A percentile compares a stretch with the other conserved stretches of the same genome.
phyloP scores from a whole-genome alignment of 768 basidiomycete genomes.

The Tricholoma sp. region DNA sequence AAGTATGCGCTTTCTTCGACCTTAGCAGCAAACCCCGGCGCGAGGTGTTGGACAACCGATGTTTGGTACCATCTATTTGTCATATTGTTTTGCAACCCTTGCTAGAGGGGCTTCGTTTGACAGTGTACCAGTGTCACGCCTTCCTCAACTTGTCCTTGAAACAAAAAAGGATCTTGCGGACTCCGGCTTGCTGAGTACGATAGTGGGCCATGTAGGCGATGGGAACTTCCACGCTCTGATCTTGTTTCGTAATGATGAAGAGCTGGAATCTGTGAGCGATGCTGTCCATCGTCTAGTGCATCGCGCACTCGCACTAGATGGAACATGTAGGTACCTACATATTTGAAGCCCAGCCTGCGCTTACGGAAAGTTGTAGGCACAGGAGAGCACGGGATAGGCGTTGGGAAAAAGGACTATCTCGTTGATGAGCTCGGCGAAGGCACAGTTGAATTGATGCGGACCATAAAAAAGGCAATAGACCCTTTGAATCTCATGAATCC shows the following conservation, averaged over 20 bases:
- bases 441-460: conserved; percentile 82
- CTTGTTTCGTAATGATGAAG: conserved; percentile 54
- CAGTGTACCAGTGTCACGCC: conserved; percentile 65
- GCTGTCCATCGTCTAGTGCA: conserved; percentile 69
- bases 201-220: conserved; percentile 80
- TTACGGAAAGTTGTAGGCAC: conserved; percentile 42
- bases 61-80: conserved; percentile 57
- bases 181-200: conserved; percentile 55
- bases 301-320: conserved; percentile 68
- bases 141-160: conserved; percentile 67
- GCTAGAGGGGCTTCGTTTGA: neutral
- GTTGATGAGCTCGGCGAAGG: conserved; percentile 75
- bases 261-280: conserved; percentile 46
- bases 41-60: conserved; percentile 80
- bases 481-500: conserved; percentile 83
- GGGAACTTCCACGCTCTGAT: conserved; percentile 56
- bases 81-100: neutral
- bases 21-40: conserved; percentile 56
- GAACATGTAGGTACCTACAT: conserved; percentile 53
- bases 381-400: conserved; percentile 84
- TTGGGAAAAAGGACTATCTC: conserved; percentile 84
- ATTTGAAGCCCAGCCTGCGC: neutral
- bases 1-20: conserved; percentile 80
- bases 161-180: conserved; percentile 72
- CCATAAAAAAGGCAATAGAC: conserved; percentile 76